Evolutionary conservation across 2,329 filamentous ascomycete species (phyloP).

Genomic region (Westerdykella aurantiaca): DNA sequence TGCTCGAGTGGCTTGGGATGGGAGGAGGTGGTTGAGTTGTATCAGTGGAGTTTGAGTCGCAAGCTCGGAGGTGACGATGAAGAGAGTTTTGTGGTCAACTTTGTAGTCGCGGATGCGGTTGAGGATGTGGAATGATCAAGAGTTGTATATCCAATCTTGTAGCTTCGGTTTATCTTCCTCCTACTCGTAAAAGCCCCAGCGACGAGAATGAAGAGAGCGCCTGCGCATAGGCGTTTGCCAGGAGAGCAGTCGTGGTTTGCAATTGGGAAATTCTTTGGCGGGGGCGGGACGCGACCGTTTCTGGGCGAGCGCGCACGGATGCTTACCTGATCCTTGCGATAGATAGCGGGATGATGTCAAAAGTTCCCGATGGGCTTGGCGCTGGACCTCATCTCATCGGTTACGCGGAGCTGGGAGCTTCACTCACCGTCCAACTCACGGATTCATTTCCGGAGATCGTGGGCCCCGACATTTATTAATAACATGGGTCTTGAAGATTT

Average conservation of each 20-base stretch:
- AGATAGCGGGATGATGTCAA: slow-evolving; percentile 21
- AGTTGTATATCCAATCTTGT: too few species aligned
- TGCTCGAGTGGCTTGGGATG: neutral
- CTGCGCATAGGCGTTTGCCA: neutral
- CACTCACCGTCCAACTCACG: neutral
- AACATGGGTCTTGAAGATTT: slow-evolving; percentile 65
- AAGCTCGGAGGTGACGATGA: neutral
- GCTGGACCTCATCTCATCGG: slow-evolving; percentile 1
- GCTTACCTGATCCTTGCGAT: neutral
- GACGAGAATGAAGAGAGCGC: slow-evolving; percentile 7
- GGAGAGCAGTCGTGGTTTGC: neutral
- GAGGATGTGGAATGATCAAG: too few species aligned
- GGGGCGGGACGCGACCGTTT: slow-evolving; percentile 8
- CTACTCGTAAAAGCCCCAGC: neutral
- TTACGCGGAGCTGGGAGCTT: neutral
- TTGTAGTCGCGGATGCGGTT: too few species aligned
- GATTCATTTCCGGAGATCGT: neutral
- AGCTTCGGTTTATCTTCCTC: neutral
- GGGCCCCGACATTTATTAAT: neutral
- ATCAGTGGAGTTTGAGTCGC: neutral
- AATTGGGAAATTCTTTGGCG: slow-evolving; percentile 29
- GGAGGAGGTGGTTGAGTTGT: neutral
- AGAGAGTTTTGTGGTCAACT: too few species aligned
- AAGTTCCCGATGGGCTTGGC: slow-evolving; percentile 12
- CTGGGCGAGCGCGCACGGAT: slow-evolving; percentile 2